phyloP scores from a whole-genome alignment of 2,329 filamentous ascomycete genomes.

The Aureobasidium leucospermi region DNA sequence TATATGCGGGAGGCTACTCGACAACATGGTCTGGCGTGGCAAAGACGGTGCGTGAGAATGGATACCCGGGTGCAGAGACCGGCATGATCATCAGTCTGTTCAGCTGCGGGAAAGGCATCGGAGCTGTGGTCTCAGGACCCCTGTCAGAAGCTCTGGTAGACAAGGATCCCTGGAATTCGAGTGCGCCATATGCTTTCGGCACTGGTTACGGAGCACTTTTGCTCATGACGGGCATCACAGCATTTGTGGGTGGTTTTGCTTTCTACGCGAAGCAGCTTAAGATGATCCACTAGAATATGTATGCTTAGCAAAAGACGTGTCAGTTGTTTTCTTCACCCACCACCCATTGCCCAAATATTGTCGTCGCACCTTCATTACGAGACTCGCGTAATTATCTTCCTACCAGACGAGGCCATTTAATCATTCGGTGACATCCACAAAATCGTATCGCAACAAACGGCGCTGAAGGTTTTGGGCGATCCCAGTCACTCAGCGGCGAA shows the following conservation, averaged over 20 bases:
- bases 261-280: slow-evolving; percentile 20
- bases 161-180: slow-evolving; percentile 29
- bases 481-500: no score
- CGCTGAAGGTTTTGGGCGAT: no score
- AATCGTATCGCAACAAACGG: no score
- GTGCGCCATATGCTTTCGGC: slow-evolving; percentile 35
- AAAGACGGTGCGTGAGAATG: slow-evolving; percentile 18
- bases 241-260: slow-evolving; percentile 24
- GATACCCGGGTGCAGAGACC: slow-evolving; percentile 30
- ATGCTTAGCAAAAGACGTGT: not conserved
- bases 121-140: slow-evolving; percentile 45
- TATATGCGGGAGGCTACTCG: slow-evolving; percentile 34
- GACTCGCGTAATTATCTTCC: no score
- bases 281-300: slow-evolving; percentile 5
- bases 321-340: no score
- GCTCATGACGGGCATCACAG: slow-evolving; percentile 36
- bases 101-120: slow-evolving; percentile 44
- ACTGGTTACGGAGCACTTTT: slow-evolving; percentile 37
- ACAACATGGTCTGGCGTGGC: slow-evolving; percentile 29
- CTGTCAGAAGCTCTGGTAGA: slow-evolving; percentile 41
- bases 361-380: no score
- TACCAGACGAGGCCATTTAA: no score
- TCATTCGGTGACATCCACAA: no score
- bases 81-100: slow-evolving; percentile 44
- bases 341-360: no score